Percentiles rank a stretch among this genome's conserved stretches.
These are phyloP conservation scores for Chalara sp. DNA, from an alignment of 2,329 filamentous ascomycete species.

Conservation along the genomic window DNA sequence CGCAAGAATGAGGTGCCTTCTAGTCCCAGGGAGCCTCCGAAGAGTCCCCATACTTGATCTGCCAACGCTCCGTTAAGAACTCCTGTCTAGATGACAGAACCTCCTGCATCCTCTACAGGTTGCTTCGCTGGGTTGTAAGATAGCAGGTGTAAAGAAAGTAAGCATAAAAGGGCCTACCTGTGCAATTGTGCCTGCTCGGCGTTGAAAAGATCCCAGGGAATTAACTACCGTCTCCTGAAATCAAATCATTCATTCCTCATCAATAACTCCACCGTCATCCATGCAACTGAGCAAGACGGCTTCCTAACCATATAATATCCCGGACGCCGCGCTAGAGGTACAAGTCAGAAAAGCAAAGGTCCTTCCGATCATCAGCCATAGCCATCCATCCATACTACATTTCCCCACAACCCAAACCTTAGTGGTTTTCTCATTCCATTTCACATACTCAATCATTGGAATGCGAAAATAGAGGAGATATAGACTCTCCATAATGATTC, in stretches of 20 bases:
- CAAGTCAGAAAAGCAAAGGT: constrained; percentile 39
- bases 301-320: background rate
- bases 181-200: background rate
- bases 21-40: constrained; percentile 22
- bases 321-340: constrained; percentile 23
- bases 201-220: background rate
- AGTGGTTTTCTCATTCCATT: constrained; percentile 7
- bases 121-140: constrained; percentile 58
- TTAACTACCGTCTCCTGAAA: background rate
- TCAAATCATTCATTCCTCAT: constrained; percentile 6
- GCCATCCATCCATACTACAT: background rate
- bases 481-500: constrained; percentile 92
- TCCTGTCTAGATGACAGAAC: constrained; percentile 60
- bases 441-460: constrained; percentile 19
- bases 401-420: constrained; percentile 20
- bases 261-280: constrained; percentile 12
- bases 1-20: constrained; percentile 28
- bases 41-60: constrained; percentile 30
- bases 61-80: constrained; percentile 80
- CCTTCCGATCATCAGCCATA: constrained; percentile 33
- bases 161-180: background rate
- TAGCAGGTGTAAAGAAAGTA: constrained; percentile 1
- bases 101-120: constrained; percentile 66
- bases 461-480: constrained; percentile 32
- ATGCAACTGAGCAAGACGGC: constrained; percentile 3